These are phyloP conservation scores for Agaricus bisporus DNA, from an alignment of 768 basidiomycete species.

Conservation along the genomic window DNA sequence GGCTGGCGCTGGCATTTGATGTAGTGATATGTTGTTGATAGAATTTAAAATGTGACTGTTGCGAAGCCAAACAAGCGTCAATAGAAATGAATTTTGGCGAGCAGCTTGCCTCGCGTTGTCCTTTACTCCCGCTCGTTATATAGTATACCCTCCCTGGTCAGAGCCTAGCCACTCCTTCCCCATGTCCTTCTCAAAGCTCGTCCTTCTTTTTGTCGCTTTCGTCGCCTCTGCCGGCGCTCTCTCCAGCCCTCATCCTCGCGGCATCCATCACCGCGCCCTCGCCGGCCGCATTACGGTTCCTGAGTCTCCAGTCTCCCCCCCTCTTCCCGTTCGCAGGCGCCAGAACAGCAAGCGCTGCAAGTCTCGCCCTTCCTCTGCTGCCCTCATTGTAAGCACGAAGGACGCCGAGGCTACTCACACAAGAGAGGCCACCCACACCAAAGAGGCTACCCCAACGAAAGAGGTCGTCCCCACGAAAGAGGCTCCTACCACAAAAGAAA, in stretches of 20 bases:
- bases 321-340: constrained; percentile 21
- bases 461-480: constrained; percentile 1
- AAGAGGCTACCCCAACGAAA: constrained; percentile 7
- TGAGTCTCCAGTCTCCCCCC: constrained; percentile 18
- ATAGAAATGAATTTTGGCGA: background rate
- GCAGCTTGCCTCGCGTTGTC: background rate
- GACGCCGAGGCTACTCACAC: constrained; percentile 13
- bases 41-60: constrained; percentile 8
- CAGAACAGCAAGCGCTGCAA: constrained; percentile 31
- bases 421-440: background rate
- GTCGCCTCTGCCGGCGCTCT: constrained; percentile 30
- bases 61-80: constrained; percentile 10
- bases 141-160: constrained; percentile 5
- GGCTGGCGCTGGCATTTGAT: constrained; percentile 16
- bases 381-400: background rate
- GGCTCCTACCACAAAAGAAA: background rate
- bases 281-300: constrained; percentile 37
- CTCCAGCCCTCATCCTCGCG: constrained; percentile 34
- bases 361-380: constrained; percentile 22
- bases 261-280: constrained; percentile 35
- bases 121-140: constrained; percentile 1
- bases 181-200: constrained; percentile 37
- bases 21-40: background rate
- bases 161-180: constrained; percentile 10
- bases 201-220: constrained; percentile 40